Evolutionary conservation across 176 grass and related monocot species (phyloP).

Genomic region (Rhynchospora tenuis): DNA sequence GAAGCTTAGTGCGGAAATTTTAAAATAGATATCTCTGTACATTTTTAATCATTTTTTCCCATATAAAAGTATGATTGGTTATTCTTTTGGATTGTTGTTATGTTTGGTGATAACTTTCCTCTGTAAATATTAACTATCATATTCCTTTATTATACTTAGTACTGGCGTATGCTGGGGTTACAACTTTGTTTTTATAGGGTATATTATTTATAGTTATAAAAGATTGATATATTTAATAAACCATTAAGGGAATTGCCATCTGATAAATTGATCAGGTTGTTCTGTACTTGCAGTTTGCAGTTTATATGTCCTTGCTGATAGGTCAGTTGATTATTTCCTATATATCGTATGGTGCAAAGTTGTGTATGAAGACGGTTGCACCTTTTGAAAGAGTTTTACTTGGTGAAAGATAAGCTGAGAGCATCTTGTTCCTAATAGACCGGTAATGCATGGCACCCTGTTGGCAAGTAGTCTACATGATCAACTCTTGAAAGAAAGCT

Average conservation of each 20-base stretch:
- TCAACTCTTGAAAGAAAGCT: neutral
- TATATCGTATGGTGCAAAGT: neutral
- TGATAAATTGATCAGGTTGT: neutral
- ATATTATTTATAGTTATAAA: neutral
- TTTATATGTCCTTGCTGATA: neutral
- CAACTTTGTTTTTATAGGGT: neutral
- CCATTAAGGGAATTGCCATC: neutral
- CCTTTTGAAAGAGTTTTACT: neutral
- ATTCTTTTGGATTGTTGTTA: neutral
- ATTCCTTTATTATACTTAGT: neutral
- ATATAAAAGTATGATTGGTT: neutral
- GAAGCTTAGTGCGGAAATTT: neutral
- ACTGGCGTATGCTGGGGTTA: neutral
- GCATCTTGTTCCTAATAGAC: neutral
- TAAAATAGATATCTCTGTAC: neutral
- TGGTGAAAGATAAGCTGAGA: neutral
- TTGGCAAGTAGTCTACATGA: neutral
- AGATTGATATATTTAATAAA: neutral
- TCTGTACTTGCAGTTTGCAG: slow-evolving; percentile 2
- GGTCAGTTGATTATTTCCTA: neutral
- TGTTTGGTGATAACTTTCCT: neutral
- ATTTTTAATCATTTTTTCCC: neutral
- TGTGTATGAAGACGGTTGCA: neutral
- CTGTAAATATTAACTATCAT: neutral
- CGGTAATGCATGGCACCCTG: neutral